phyloP scores from a whole-genome alignment of 305 asterid species.

The Withania somnifera region DNA sequence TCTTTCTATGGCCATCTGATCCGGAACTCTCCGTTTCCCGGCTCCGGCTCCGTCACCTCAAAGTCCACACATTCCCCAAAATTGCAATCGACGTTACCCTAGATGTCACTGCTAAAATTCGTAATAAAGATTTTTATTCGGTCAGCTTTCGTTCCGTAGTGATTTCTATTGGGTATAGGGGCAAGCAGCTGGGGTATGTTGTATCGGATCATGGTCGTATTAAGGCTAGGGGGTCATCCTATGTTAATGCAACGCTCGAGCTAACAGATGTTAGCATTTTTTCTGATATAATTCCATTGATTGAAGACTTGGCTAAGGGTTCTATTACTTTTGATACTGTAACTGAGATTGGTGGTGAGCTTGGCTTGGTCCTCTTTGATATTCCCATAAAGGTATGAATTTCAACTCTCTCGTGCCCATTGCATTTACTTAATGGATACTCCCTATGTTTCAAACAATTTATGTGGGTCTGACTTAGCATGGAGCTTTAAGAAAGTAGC shows the following conservation, averaged over 20 bases:
- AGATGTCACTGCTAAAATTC: conserved; percentile 43
- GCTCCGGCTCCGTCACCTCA: conserved; percentile 39
- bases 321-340: conserved; percentile 49
- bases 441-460: too few species aligned
- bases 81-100: conserved; percentile 51
- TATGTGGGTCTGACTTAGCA: too few species aligned
- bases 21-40: conserved; percentile 52
- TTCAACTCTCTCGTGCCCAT: not conserved
- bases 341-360: conserved; percentile 51
- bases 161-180: conserved; percentile 50
- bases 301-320: conserved; percentile 61
- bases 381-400: conserved; percentile 55
- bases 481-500: too few species aligned
- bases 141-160: conserved; percentile 34
- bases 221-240: conserved; percentile 53
- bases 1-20: conserved; percentile 69
- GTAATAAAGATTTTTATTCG: conserved; percentile 60
- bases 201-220: conserved; percentile 50
- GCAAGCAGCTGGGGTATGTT: conserved; percentile 46
- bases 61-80: conserved; percentile 34
- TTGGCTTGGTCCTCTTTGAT: conserved; percentile 43
- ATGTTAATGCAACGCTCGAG: conserved; percentile 47
- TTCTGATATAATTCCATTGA: conserved; percentile 34
- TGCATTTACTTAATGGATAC: not conserved
- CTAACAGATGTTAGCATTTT: conserved; percentile 47